Percentiles rank a stretch among this genome's conserved stretches.
These are phyloP conservation scores for Collybia mongolica DNA, from an alignment of 768 basidiomycete genomes.

Conservation along the genomic window DNA sequence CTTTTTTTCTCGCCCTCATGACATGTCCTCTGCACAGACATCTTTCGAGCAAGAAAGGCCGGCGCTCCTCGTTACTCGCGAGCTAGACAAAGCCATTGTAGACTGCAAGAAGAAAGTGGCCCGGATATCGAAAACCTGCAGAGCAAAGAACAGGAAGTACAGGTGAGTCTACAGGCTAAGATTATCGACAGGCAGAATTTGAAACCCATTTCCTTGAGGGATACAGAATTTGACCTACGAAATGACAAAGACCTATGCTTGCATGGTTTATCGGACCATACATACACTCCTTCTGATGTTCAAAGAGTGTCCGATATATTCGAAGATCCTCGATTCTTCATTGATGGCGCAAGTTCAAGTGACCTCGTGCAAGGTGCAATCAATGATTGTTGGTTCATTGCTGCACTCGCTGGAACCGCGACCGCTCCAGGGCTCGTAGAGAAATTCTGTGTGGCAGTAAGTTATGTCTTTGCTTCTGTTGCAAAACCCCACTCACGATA, in stretches of 20 bases:
- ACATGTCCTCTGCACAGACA: background rate
- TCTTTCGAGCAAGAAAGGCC: conserved; percentile 8
- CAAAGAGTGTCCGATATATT: conserved; percentile 50
- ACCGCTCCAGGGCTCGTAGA: conserved; percentile 44
- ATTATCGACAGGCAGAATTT: too few species aligned
- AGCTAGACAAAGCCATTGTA: conserved; percentile 42
- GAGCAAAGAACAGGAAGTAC: conserved; percentile 42
- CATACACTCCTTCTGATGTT: conserved; percentile 31
- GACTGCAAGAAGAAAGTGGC: conserved; percentile 41
- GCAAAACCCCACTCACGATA: background rate
- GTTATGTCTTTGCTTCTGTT: conserved; percentile 7
- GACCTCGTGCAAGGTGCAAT: conserved; percentile 49
- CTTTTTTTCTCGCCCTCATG: background rate
- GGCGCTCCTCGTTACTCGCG: conserved; percentile 45
- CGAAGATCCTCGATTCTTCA: conserved; percentile 48
- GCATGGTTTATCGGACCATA: conserved; percentile 25
- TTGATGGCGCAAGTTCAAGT: conserved; percentile 38
- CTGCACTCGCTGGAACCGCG: conserved; percentile 48
- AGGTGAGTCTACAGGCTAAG: conserved; percentile 26
- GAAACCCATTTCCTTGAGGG: conserved; percentile 24
- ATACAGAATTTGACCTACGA: conserved; percentile 52
- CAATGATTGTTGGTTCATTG: conserved; percentile 55
- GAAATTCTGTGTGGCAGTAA: conserved; percentile 50
- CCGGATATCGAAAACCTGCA: conserved; percentile 41
- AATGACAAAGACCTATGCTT: conserved; percentile 36